Evolutionary conservation across 805 yeast genomes (phyloP).

Genomic region (Metschnikowia baotianmanensis): DNA sequence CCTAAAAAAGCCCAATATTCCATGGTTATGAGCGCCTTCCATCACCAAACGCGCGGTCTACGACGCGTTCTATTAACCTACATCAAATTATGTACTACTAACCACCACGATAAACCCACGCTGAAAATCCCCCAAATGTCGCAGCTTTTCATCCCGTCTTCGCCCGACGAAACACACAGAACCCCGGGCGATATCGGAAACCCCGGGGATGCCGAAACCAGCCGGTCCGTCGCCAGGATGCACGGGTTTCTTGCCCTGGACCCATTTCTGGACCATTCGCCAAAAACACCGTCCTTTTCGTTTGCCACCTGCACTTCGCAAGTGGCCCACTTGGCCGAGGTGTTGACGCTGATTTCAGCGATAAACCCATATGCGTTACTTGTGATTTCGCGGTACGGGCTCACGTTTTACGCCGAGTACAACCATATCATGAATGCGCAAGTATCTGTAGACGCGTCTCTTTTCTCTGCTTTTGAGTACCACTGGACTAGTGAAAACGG

Average conservation of each 20-base stretch:
- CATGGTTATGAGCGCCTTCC: too few relatives aligned
- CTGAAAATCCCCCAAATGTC: not conserved
- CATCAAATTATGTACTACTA: not conserved
- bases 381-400: conserved; percentile 31
- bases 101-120: not conserved
- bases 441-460: conserved; percentile 35
- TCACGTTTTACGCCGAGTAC: conserved; percentile 33
- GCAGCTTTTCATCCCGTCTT: conserved; percentile 17
- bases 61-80: too few relatives aligned
- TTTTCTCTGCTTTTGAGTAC: conserved; percentile 32
- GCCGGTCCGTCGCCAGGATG: too few relatives aligned
- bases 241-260: too few relatives aligned
- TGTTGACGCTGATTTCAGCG: conserved; percentile 31
- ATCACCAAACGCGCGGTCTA: too few relatives aligned
- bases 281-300: conserved; percentile 2
- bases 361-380: conserved; percentile 35
- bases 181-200: too few relatives aligned
- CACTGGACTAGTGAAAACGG: conserved; percentile 8
- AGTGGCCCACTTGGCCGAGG: conserved; percentile 38
- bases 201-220: too few relatives aligned
- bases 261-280: not conserved
- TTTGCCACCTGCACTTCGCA: conserved; percentile 39
- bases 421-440: conserved; percentile 38
- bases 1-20: too few relatives aligned
- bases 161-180: conserved; percentile 5